Evolutionary conservation across 495 filamentous ascomycete species (phyloP), one percentile per base, ranked within the genome.

Genomic region (Polyplosphaeria fusca): DNA sequence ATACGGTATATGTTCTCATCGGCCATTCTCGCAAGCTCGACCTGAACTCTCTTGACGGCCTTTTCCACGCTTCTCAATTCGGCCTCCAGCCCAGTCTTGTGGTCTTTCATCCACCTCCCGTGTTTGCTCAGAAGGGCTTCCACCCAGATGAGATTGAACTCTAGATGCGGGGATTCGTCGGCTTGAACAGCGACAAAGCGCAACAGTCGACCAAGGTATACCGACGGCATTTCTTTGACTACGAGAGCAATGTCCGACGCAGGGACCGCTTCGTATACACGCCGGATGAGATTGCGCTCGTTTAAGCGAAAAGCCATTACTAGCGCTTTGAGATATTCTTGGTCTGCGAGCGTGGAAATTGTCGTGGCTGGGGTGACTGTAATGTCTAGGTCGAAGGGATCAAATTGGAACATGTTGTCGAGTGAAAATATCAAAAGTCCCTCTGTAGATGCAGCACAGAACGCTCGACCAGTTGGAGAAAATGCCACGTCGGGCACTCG

Each of bases 291-390:
- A 44, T 80, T 78, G 2, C 77, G 76, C 64, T 92, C 85, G 72
- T 95, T 95, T 35, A 98, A 80, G 0, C 93, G 87, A 78, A 98
- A 97, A 0, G 91, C 88, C 92, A 97, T 96, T 52, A 96, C 85
- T 2, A 98, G 75, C 1, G 93, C 93, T 71, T 90, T 95, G 28
- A 96, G 78, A 73, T 86, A 95, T 35, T 94, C 88, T 61, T 79
- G 79, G 47, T 91, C 82, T 39, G 84, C 77, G 38, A 96, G 76
- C 7, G 87, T 85, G 9, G 82, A 77, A 1, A 95, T 73, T 2
- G 89, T 95, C 26, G 79, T 86, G 1, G 84, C 83, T 0, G 91
- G 90, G 4, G 93, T 98, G 55, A 97, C 86, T 38, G 86, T 83
- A 62, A 97, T 86, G 64, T 95, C 91, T 4, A 98, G 84, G 69